Evolutionary conservation across 2,329 filamentous ascomycete species (phyloP).

Genomic region (Elsinoe necatrix): DNA sequence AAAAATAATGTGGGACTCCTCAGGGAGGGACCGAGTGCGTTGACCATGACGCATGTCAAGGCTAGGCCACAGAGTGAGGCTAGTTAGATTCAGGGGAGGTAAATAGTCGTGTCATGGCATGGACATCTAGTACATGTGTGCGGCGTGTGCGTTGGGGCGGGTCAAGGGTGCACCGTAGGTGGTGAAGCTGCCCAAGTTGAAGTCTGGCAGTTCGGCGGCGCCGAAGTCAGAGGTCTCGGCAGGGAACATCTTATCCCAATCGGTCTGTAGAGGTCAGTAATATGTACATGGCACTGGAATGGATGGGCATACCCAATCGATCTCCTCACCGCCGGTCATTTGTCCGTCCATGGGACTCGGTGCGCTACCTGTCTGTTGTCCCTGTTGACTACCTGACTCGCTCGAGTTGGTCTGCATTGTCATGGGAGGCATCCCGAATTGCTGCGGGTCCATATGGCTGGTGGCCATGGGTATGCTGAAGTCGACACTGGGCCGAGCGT

Average conservation of each 20-base stretch:
- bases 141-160: background rate
- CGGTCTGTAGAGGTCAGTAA: slow-evolving; percentile 29
- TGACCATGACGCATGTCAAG: slow-evolving; percentile 39
- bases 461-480: background rate
- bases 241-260: slow-evolving; percentile 40
- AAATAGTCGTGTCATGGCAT: background rate
- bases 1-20: slow-evolving; percentile 34
- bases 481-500: slow-evolving; percentile 5
- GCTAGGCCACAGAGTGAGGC: slow-evolving; percentile 7
- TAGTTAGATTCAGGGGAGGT: background rate
- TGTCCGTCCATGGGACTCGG: slow-evolving; percentile 22
- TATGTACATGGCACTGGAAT: background rate
- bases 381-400: background rate
- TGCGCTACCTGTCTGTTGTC: slow-evolving; percentile 18
- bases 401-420: background rate
- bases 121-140: background rate
- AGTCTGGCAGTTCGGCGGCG: slow-evolving; percentile 28
- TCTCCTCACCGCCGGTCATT: slow-evolving; percentile 40
- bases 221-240: slow-evolving; percentile 26
- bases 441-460: slow-evolving; percentile 19
- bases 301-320: slow-evolving; percentile 55
- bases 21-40: slow-evolving; percentile 34
- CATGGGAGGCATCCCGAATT: slow-evolving; percentile 23
- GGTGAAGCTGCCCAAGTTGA: slow-evolving; percentile 28
- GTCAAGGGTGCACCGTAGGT: slow-evolving; percentile 8